A percentile compares a stretch with the other conserved stretches of the same genome.
Evolutionary conservation across 805 yeast species (phyloP).

Genomic region (Lipomyces orientalis): DNA sequence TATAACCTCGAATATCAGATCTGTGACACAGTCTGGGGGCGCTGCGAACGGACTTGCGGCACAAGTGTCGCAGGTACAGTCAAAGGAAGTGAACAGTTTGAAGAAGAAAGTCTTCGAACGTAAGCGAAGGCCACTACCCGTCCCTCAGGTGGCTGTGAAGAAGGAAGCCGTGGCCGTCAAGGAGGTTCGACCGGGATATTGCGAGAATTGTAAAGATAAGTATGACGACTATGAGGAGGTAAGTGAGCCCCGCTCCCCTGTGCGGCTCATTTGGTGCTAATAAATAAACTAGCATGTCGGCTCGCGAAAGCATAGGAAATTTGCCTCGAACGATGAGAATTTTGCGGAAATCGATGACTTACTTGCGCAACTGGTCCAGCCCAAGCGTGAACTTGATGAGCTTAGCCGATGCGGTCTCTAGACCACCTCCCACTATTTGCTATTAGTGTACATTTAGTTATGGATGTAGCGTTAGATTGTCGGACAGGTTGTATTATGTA

Average conservation of each 20-base stretch:
- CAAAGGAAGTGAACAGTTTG: constrained; percentile 51
- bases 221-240: constrained; percentile 74
- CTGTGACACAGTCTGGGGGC: constrained; percentile 44
- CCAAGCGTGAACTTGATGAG: neutral
- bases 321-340: constrained; percentile 73
- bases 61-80: constrained; percentile 43
- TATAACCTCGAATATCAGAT: constrained; percentile 46
- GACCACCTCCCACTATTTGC: neutral
- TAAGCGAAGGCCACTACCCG: constrained; percentile 33
- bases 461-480: neutral
- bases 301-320: constrained; percentile 72
- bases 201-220: constrained; percentile 89
- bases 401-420: neutral
- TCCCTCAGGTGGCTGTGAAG: constrained; percentile 35
- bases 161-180: constrained; percentile 37
- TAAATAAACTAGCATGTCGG: constrained; percentile 55
- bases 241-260: neutral
- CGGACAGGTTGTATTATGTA: neutral
- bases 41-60: constrained; percentile 44
- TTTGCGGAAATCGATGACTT: constrained; percentile 79
- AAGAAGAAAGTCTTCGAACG: constrained; percentile 49
- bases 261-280: neutral
- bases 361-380: constrained; percentile 47
- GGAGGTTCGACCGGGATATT: constrained; percentile 67
- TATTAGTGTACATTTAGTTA: neutral